A percentile compares a stretch with the other conserved stretches of the same genome.
These are phyloP conservation scores for Neurospora pannonica DNA, from an alignment of 495 filamentous ascomycete species.

Conservation along the genomic window DNA sequence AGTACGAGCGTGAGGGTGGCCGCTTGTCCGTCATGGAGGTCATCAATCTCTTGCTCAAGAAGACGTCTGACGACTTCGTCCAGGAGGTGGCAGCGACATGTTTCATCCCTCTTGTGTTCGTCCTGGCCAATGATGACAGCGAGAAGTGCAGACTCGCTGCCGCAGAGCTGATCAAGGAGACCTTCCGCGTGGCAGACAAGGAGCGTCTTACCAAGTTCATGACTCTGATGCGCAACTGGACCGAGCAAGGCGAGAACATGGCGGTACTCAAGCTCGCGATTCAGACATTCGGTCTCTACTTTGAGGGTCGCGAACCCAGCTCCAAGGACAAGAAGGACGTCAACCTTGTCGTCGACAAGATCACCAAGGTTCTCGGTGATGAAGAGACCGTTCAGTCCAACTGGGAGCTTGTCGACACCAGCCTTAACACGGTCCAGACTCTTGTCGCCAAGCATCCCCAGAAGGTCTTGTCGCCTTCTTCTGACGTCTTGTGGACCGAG, in stretches of 20 bases:
- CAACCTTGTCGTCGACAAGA: constrained; percentile 28
- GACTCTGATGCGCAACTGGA: constrained; percentile 62
- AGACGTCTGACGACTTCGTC: constrained; percentile 66
- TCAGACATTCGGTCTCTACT: constrained; percentile 73
- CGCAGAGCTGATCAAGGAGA: constrained; percentile 63
- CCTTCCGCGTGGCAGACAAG: constrained; percentile 69
- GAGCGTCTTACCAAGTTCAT: constrained; percentile 62
- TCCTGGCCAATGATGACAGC: constrained; percentile 80
- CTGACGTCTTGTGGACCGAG: constrained; percentile 53
- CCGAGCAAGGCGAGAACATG: constrained; percentile 58
- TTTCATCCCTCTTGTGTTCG: constrained; percentile 78
- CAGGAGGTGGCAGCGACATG: constrained; percentile 74
- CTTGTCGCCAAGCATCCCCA: constrained; percentile 57
- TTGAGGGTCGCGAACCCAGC: constrained; percentile 52
- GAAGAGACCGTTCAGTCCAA: constrained; percentile 42
- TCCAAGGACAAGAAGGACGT: constrained; percentile 53
- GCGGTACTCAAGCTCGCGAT: constrained; percentile 62
- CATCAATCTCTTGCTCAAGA: constrained; percentile 70
- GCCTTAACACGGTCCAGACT: constrained; percentile 58
- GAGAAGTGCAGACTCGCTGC: constrained; percentile 78
- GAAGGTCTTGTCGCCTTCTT: constrained; percentile 46
- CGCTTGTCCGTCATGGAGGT: constrained; percentile 87
- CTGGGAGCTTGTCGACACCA: constrained; percentile 71
- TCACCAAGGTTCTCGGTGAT: constrained; percentile 41
- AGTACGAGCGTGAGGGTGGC: constrained; percentile 80